Conservation (phyloP, 805 yeast genomes). For the Debaryomyces maramus region DNA sequence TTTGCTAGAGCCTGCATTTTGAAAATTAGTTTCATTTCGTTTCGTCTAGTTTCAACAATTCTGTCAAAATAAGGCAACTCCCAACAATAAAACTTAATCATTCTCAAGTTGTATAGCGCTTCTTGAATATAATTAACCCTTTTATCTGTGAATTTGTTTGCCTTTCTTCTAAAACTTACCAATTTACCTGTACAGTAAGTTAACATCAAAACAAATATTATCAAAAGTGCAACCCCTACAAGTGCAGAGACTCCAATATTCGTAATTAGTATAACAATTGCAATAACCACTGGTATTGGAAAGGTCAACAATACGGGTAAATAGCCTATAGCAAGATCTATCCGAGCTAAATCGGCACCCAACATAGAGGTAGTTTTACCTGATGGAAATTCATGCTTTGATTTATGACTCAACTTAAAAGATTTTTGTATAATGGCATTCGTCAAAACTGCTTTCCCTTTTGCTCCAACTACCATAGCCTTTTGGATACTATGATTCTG, state of each 20-base stretch:
- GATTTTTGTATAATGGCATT: constrained; percentile 15
- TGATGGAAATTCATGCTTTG: constrained; percentile 13
- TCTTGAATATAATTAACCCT: constrained; percentile 16
- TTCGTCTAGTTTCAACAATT: constrained; percentile 9
- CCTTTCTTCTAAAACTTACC: constrained; percentile 9
- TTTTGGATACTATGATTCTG: constrained; percentile 14
- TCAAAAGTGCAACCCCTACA: constrained; percentile 16
- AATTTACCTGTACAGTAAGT: constrained; percentile 8
- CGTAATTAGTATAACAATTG: constrained; percentile 14
- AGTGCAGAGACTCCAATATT: constrained; percentile 18
- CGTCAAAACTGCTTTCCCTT: constrained; percentile 12
- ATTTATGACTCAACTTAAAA: constrained; percentile 11
- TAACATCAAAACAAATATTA: constrained; percentile 10
- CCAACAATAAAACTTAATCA: constrained; percentile 22
- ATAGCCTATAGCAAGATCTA: constrained; percentile 13
- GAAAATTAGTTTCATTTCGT: constrained; percentile 13
- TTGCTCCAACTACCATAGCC: constrained; percentile 14
- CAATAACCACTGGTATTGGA: constrained; percentile 12
- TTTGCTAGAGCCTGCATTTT: constrained; percentile 15
- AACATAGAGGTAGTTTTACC: constrained; percentile 16
- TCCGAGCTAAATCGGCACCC: constrained; percentile 16
- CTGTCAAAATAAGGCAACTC: constrained; percentile 16
- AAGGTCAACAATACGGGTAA: constrained; percentile 11
- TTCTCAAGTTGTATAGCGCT: constrained; percentile 16
- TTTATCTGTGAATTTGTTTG: constrained; percentile 13